Base-by-base conservation (phyloP, 208 protist genomes). In the Trypanosoma boissoni region DNA sequence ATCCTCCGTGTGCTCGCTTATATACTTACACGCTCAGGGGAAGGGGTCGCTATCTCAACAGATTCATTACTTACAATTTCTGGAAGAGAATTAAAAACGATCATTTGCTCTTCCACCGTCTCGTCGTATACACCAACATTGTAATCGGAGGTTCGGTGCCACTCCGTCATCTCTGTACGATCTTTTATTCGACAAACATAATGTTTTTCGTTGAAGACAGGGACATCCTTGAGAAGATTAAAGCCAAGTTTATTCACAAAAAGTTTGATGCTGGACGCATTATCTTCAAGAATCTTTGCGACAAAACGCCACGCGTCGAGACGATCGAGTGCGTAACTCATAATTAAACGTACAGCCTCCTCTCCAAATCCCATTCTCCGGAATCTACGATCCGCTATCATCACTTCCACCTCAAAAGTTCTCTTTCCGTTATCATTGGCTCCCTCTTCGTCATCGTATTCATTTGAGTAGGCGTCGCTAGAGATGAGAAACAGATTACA, bases 391-490 rank as follows among this genome's bases (percentile, higher is more conserved):
- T 97, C 88, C 0, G 91, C 91, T 18, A 97, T 69, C 91, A 96
- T 96, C 39, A 96, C 82, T 64, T 96, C 80, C 45, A 96, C 82
- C 51, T 97, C 93, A 67, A 88, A 94, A 12, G 28, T 58, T 1
- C 16, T 10, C 1, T 34, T 37, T 8, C 46, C 3, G 23, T 14
- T 44, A 4, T 45, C 44, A 27, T 8, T 21, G 12, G 16, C 42
- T 20, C 18, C 57, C 23, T 23, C 51, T 5, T 60, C 34, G 2
- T 29, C 55, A 3, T 74, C 60, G 1, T 58, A 36, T 18, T 46
- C 70, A 1, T 65, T 68, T 4, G 51, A 43, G 1, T 61, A 45
- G n/a, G 78, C 73, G 37, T 64, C 70, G 24, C 56, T 50, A 4
- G 39, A 21, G 21, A 88, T 65, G 27, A 93, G 37, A 48, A 97